Evolutionary conservation across 2,329 filamentous ascomycete genomes (phyloP).

Genomic region (Raffaelea deltoideospora): DNA sequence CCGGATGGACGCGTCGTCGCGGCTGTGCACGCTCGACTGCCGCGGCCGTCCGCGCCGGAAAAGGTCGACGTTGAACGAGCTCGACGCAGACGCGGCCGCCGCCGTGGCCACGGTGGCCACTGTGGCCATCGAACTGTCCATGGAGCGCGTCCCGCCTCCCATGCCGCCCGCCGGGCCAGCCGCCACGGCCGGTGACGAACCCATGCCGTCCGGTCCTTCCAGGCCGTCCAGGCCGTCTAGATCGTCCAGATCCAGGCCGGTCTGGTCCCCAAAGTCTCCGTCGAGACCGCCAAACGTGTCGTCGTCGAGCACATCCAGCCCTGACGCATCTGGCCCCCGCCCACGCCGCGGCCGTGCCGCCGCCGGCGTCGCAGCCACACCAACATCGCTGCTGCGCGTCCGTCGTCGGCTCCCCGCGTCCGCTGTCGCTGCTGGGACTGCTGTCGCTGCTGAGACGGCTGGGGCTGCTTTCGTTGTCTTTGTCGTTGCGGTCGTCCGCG

Average conservation of each 20-base stretch:
- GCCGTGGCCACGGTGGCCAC: too few relatives aligned
- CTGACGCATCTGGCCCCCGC: slow-evolving; percentile 24
- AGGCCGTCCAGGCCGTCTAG: slow-evolving; percentile 16
- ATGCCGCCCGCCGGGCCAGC: not conserved
- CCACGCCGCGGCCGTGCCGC: slow-evolving; percentile 18
- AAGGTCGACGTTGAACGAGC: slow-evolving; percentile 29
- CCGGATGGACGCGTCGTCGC: slow-evolving; percentile 34
- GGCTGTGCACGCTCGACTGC: slow-evolving; percentile 34
- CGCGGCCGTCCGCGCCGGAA: slow-evolving; percentile 29
- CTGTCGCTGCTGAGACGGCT: slow-evolving; percentile 14
- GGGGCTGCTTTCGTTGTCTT: slow-evolving; percentile 14
- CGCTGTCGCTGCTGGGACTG: not conserved
- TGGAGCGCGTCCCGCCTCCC: slow-evolving; percentile 17
- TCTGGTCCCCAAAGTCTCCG: slow-evolving; percentile 21
- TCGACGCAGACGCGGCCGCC: slow-evolving; percentile 22
- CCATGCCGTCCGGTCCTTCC: slow-evolving; percentile 9
- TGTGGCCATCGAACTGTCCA: too few relatives aligned
- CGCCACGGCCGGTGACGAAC: slow-evolving; percentile 3
- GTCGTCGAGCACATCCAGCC: slow-evolving; percentile 30
- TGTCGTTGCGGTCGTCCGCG: slow-evolving; percentile 5
- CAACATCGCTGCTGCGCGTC: slow-evolving; percentile 16
- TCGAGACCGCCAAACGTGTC: slow-evolving; percentile 28
- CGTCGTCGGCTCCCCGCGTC: not conserved
- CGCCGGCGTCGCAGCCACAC: slow-evolving; percentile 20
- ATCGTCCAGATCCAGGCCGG: slow-evolving; percentile 15